Conservation (phyloP, 1,284 basidiomycete species). For the Apiotrichum akiyoshidainum region DNA sequence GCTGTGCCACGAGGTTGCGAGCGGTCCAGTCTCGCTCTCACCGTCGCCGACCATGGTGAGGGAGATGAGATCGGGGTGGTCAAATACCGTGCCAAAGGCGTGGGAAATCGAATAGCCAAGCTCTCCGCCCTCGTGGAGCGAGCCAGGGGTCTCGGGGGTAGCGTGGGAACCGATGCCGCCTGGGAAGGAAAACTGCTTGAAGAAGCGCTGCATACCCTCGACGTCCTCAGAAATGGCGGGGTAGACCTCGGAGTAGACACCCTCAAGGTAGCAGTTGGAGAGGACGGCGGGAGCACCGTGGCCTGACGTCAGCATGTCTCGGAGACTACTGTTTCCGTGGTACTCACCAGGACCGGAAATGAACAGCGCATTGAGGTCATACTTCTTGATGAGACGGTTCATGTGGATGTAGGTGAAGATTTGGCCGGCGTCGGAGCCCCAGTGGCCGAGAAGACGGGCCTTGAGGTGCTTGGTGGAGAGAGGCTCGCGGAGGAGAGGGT, state of each 20-base stretch:
- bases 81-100: too few relatives aligned
- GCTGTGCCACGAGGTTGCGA: too few relatives aligned
- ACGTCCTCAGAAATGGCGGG: conserved; percentile 64
- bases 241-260: conserved; percentile 67
- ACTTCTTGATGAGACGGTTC: conserved; percentile 62
- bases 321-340: too few relatives aligned
- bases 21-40: too few relatives aligned
- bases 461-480: conserved; percentile 68
- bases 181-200: too few relatives aligned
- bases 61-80: too few relatives aligned
- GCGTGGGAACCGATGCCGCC: too few relatives aligned
- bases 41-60: too few relatives aligned
- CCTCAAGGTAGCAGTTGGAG: conserved; percentile 75
- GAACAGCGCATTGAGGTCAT: conserved; percentile 55
- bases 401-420: conserved; percentile 73
- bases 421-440: conserved; percentile 59
- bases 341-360: conserved; percentile 53
- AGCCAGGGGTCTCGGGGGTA: too few relatives aligned
- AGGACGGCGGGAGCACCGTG: conserved; percentile 81
- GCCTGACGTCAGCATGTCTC: conserved; percentile 53
- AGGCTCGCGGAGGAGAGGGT: conserved; percentile 62
- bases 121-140: too few relatives aligned
- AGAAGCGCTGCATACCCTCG: neutral
- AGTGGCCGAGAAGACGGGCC: conserved; percentile 63
- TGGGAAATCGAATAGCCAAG: too few relatives aligned